Conservation (phyloP, 2,329 filamentous ascomycete species). For the Calonectria pseudoreteaudii region DNA sequence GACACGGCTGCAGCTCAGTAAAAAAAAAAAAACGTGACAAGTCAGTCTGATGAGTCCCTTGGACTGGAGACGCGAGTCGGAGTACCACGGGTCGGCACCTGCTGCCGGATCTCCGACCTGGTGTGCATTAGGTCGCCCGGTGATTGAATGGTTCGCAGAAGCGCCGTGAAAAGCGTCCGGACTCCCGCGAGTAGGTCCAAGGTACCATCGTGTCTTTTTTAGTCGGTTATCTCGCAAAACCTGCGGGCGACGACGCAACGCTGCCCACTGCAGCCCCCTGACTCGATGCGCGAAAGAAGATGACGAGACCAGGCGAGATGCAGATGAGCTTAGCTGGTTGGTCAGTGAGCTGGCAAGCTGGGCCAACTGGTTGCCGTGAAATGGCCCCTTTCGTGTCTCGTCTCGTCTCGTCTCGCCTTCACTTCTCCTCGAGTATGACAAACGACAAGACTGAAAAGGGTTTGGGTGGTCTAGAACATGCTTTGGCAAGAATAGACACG, state of each 20-base stretch:
- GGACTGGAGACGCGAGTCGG: not conserved
- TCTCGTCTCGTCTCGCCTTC: not conserved
- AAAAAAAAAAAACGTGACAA: not conserved
- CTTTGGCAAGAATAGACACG: not conserved
- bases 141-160: constrained; percentile 3
- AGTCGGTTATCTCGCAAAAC: constrained; percentile 5
- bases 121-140: not conserved
- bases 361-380: not conserved
- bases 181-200: not conserved
- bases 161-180: constrained; percentile 5
- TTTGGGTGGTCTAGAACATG: not conserved
- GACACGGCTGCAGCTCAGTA: not conserved
- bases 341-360: not conserved
- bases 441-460: not conserved
- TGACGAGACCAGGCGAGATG: not conserved
- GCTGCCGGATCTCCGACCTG: not conserved
- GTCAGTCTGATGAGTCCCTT: not conserved
- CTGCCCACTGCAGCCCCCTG: not conserved
- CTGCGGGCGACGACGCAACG: not conserved
- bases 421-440: not conserved
- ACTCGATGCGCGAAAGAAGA: constrained; percentile 4
- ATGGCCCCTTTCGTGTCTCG: not conserved
- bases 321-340: not conserved
- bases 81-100: not conserved
- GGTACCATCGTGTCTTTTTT: constrained; percentile 7